These are phyloP conservation scores for Clavulina sp. DNA, from an alignment of 768 basidiomycete species.

Conservation along the genomic window DNA sequence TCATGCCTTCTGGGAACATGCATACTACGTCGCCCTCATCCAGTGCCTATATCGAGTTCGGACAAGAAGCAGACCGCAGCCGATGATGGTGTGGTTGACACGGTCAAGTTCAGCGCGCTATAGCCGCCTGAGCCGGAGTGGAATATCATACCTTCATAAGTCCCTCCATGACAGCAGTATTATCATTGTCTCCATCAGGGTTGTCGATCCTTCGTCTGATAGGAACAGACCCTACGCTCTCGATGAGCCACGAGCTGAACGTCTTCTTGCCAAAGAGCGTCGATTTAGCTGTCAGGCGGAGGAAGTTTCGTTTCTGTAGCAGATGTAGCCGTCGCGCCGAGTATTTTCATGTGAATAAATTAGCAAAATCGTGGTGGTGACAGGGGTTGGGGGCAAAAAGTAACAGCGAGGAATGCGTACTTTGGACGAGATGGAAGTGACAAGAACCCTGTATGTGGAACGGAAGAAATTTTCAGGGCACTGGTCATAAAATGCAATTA, in stretches of 20 bases:
- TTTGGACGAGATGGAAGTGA: slow-evolving; percentile 51
- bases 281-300: slow-evolving; percentile 75
- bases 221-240: slow-evolving; percentile 74
- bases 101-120: not conserved
- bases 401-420: slow-evolving; percentile 21
- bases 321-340: not conserved
- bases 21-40: slow-evolving; percentile 65
- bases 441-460: slow-evolving; percentile 35
- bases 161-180: slow-evolving; percentile 46
- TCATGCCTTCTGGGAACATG: slow-evolving; percentile 75
- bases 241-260: slow-evolving; percentile 82
- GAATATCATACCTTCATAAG: slow-evolving; percentile 39
- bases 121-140: not conserved
- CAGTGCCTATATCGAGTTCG: slow-evolving; percentile 34
- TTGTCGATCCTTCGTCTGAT: slow-evolving; percentile 62
- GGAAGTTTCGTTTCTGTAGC: slow-evolving; percentile 50
- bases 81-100: not conserved
- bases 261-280: slow-evolving; percentile 71
- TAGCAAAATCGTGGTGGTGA: too few relatives aligned
- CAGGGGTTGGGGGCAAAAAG: too few relatives aligned
- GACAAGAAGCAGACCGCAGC: not conserved
- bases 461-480: not conserved
- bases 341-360: slow-evolving; percentile 1
- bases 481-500: not conserved
- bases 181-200: slow-evolving; percentile 36